Evolutionary conservation across 805 yeast genomes (phyloP).

Genomic region (Spathaspora gorwiae): DNA sequence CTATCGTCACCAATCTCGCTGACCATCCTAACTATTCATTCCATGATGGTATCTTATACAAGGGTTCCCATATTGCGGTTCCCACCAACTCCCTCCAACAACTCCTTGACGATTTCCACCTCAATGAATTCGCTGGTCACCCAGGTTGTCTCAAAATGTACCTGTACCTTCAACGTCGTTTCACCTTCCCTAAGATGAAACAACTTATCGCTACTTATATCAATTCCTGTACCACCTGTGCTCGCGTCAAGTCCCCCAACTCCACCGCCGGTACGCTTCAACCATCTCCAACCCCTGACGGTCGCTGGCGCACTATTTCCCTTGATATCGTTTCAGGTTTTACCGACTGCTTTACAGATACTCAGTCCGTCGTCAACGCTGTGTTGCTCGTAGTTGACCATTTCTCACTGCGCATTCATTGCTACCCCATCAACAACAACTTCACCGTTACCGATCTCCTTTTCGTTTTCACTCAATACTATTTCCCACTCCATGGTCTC

Average conservation of each 20-base stretch:
- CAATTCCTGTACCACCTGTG: background rate
- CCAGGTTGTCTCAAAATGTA: background rate
- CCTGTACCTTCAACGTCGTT: background rate
- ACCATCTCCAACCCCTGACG: background rate
- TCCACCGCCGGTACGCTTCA: background rate
- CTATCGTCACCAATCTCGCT: background rate
- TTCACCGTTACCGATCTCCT: background rate
- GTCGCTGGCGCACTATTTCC: background rate
- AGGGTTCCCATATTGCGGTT: background rate
- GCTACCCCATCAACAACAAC: background rate
- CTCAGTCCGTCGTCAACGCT: background rate
- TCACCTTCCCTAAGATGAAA: background rate
- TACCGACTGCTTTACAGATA: background rate
- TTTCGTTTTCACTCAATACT: background rate
- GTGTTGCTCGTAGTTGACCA: background rate
- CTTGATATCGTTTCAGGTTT: background rate
- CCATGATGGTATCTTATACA: background rate
- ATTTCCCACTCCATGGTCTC: background rate
- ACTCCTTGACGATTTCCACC: background rate
- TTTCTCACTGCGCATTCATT: background rate
- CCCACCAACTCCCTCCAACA: background rate
- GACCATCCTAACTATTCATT: background rate
- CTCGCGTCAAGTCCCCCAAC: background rate
- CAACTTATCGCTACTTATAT: background rate
- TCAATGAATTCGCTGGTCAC: background rate